Percentiles rank a stretch among this genome's conserved stretches.
Conservation (phyloP, 2,329 filamentous ascomycete genomes). For the Exserohilum rostratum region DNA sequence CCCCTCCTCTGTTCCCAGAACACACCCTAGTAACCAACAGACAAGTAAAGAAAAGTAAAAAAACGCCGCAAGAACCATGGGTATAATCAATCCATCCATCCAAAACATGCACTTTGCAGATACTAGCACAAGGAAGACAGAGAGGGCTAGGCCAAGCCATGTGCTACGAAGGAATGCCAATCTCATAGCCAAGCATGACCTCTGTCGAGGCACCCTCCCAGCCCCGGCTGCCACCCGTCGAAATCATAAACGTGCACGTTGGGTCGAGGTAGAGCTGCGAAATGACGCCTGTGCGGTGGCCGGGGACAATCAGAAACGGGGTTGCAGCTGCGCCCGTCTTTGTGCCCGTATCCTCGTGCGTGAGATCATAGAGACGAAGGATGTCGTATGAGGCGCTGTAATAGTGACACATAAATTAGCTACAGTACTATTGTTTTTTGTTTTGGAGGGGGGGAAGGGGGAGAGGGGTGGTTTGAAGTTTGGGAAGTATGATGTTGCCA, state of each 20-base stretch:
- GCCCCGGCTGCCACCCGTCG: constrained; percentile 86
- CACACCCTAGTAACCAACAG: no score
- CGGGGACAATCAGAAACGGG: constrained; percentile 95
- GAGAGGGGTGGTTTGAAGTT: no score
- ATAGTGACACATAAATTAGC: constrained; percentile 10
- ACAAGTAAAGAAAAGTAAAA: neutral
- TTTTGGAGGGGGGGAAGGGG: no score
- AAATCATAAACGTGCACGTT: constrained; percentile 88
- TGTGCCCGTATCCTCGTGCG: constrained; percentile 59
- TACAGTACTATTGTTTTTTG: neutral
- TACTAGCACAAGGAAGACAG: neutral
- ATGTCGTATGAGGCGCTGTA: constrained; percentile 88
- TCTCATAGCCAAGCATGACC: constrained; percentile 93
- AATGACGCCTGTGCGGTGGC: constrained; percentile 86
- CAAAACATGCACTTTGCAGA: no score
- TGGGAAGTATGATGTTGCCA: neutral
- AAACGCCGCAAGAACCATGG: constrained; percentile 25
- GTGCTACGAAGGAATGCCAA: constrained; percentile 58
- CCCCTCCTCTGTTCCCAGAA: no score
- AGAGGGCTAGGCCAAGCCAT: constrained; percentile 13
- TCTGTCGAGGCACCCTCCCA: constrained; percentile 94
- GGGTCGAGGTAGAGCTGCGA: constrained; percentile 86
- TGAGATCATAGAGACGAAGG: constrained; percentile 87
- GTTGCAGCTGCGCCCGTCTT: constrained; percentile 73
- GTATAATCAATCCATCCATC: constrained; percentile 29